These are phyloP conservation scores for Populus euphratica DNA, from an alignment of 345 rosid genomes.

Conservation along the genomic window DNA sequence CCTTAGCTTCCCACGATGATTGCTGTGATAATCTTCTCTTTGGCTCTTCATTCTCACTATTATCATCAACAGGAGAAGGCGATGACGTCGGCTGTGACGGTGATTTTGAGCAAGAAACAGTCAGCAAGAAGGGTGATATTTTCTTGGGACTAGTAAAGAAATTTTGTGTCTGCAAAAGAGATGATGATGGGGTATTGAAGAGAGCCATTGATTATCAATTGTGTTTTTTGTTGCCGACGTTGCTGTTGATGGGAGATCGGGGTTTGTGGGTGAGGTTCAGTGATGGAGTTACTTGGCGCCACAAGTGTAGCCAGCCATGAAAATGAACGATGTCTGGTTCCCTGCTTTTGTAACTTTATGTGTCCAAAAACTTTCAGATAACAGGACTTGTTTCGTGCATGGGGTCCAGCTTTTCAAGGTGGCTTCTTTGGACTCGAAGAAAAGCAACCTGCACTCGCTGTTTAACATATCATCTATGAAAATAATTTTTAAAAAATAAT, in stretches of 20 bases:
- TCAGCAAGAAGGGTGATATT: slow-evolving; percentile 6
- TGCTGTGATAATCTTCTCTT: slow-evolving; percentile 59
- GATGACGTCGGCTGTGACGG: not conserved
- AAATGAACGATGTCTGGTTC: not conserved
- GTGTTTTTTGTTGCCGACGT: not conserved
- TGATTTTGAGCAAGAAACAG: slow-evolving; percentile 39
- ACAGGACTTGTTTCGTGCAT: not conserved
- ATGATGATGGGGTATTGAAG: slow-evolving; percentile 23
- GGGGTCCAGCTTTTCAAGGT: not conserved
- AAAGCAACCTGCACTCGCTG: too few relatives aligned
- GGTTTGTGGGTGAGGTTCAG: slow-evolving; percentile 2
- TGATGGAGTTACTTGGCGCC: slow-evolving; percentile 28
- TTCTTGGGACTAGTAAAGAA: slow-evolving; percentile 11
- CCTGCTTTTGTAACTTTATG: not conserved
- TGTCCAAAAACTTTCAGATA: not conserved
- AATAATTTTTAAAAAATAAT: too few relatives aligned
- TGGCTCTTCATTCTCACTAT: slow-evolving; percentile 11
- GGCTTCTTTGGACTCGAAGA: not conserved
- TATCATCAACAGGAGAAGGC: slow-evolving; percentile 16
- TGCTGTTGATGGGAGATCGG: not conserved
- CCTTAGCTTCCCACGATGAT: slow-evolving; percentile 89
- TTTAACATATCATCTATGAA: too few relatives aligned
- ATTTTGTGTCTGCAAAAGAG: slow-evolving; percentile 16
- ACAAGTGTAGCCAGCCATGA: not conserved
- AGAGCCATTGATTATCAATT: slow-evolving; percentile 25